Evolutionary conservation across 139 green algal species (phyloP), one percentile per base, ranked within the genome.

Genomic region (Volvox reticuliferus): DNA sequence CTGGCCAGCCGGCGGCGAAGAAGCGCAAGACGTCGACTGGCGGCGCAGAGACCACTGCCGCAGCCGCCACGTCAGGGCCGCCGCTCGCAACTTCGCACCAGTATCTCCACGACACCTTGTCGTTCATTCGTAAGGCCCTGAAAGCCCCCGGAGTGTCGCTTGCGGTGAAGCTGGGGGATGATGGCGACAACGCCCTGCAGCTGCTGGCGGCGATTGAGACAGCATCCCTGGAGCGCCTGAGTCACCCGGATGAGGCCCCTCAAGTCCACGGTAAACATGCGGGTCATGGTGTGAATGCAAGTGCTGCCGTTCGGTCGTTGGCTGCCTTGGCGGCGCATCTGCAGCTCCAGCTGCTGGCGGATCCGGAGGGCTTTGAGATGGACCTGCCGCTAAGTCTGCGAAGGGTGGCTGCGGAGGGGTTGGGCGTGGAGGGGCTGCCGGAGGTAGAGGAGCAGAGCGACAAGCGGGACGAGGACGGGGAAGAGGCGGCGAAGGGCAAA

Each of bases 301-400:
- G 28, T 28, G 17, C 26, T 33, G 28, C 21, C 24, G 21, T 88
- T 13, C 78, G 89, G 1, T 71, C 92, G 22, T 78, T 96, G 73
- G 75, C 93, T 35, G 90, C 93, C 44, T 87, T 98, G 79, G 85
- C 93, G 76, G 93, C 89, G 24, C 87, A 96, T 80, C 88, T 98
- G 87, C 93, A 95, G 93, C 91, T 98, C 88, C 93, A 97, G 83
- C 55, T 95, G 50, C 69, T 97, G 36, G 90, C 86, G 1, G 93
- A 97, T 76, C 93, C 94, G 0, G 81, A 84, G 6, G 83, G 76
- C 89, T 91, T 90, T 0, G 96, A 98, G 30, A n/a, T 92, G 19
- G 93, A 87, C 30, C 81, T 96, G 79, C 92, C 93, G 17, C 26
- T 77, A 32, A 95, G 95, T 22, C 88, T 97, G 88, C 65, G 61